phyloP scores from a whole-genome alignment of 805 yeast species.

The Wickerhamia fluorescens region DNA sequence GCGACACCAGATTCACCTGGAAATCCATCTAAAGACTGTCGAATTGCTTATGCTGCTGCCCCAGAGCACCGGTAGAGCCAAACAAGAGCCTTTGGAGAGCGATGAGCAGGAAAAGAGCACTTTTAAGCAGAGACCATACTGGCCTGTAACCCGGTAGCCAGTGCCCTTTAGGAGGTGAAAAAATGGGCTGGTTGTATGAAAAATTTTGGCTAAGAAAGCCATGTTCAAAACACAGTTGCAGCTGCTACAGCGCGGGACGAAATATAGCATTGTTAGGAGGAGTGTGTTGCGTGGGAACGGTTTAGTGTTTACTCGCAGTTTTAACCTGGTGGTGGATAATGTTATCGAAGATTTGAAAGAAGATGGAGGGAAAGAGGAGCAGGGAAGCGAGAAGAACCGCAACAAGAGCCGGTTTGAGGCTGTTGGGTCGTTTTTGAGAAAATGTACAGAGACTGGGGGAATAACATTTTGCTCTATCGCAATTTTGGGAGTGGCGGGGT shows the following conservation, averaged over 20 bases:
- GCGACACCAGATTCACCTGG: conserved; percentile 20
- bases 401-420: conserved; percentile 1
- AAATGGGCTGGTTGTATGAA: no score
- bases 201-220: no score
- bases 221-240: no score
- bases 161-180: no score
- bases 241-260: no score
- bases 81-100: not conserved
- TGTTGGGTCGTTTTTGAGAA: conserved; percentile 15
- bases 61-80: not conserved
- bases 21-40: conserved; percentile 23
- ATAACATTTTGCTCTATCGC: conserved; percentile 64
- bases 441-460: conserved; percentile 60
- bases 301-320: no score
- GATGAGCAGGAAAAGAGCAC: not conserved
- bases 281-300: no score
- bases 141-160: conserved; percentile 5
- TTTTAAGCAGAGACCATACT: conserved; percentile 8
- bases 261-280: no score
- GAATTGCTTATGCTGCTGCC: conserved; percentile 19
- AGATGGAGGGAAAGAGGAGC: conserved; percentile 3
- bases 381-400: conserved; percentile 2
- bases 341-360: conserved; percentile 4
- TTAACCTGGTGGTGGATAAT: conserved; percentile 7
- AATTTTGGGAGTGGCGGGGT: conserved; percentile 65